Evolutionary conservation across 495 filamentous ascomycete genomes (phyloP).

Genomic region (Penicillium bialowiezense): DNA sequence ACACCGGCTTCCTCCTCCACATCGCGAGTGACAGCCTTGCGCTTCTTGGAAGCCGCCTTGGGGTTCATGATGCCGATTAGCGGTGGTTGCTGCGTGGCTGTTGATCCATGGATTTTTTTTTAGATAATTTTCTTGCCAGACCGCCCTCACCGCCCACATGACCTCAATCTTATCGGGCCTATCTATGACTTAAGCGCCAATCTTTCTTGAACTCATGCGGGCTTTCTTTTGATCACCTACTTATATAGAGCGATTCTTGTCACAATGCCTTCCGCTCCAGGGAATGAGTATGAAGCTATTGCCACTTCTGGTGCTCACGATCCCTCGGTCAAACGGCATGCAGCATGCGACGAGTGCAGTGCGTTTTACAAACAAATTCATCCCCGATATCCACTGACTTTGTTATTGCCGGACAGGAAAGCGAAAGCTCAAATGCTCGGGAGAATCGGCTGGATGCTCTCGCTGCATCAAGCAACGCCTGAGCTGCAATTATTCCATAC

Average conservation of each 20-base stretch:
- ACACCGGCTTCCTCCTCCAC: slow-evolving; percentile 49
- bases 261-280: slow-evolving; percentile 4
- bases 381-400: slow-evolving; percentile 3
- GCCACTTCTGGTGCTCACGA: background rate
- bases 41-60: slow-evolving; percentile 49
- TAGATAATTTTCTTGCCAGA: slow-evolving; percentile 23
- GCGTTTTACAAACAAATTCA: slow-evolving; percentile 7
- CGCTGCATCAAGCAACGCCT: slow-evolving; percentile 43
- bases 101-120: slow-evolving; percentile 32
- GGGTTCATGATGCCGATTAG: slow-evolving; percentile 32
- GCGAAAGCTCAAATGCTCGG: slow-evolving; percentile 50
- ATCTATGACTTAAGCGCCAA: slow-evolving; percentile 18
- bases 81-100: slow-evolving; percentile 5
- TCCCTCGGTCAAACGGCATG: slow-evolving; percentile 30
- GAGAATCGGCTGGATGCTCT: slow-evolving; percentile 38
- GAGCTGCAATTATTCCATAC: slow-evolving; percentile 43
- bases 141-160: slow-evolving; percentile 45
- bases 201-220: slow-evolving; percentile 12
- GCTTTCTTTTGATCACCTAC: background rate
- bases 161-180: slow-evolving; percentile 32
- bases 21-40: slow-evolving; percentile 57
- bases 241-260: background rate
- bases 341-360: slow-evolving; percentile 46
- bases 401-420: slow-evolving; percentile 27
- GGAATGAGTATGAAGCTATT: background rate